A percentile compares a stretch with the other conserved stretches of the same genome.
Evolutionary conservation across 306 rosid species (phyloP).

Genomic region (Pyrus bretschneideri): DNA sequence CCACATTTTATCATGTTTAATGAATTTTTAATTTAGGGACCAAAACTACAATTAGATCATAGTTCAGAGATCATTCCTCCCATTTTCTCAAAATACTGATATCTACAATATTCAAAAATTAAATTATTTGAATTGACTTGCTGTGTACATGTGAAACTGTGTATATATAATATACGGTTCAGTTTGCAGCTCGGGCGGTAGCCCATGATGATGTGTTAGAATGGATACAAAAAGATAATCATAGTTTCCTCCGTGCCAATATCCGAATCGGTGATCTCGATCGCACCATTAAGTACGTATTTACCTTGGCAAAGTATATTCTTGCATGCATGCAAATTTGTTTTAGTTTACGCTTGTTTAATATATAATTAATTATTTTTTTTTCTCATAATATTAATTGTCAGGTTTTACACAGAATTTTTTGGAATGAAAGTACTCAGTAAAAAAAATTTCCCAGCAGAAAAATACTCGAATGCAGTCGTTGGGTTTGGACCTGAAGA

Average conservation of each 20-base stretch:
- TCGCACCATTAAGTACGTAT: conserved; percentile 52
- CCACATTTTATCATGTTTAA: too few relatives aligned
- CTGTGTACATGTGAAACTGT: too few relatives aligned
- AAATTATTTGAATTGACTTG: not conserved
- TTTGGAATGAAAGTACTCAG: conserved; percentile 59
- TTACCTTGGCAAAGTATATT: not conserved
- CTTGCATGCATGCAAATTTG: not conserved
- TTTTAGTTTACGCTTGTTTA: not conserved
- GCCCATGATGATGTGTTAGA: conserved; percentile 26
- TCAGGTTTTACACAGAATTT: conserved; percentile 52
- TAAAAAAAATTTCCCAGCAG: conserved; percentile 48
- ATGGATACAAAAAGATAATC: conserved; percentile 55
- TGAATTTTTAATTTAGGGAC: too few relatives aligned
- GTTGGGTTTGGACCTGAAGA: conserved; percentile 59
- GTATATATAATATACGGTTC: too few relatives aligned
- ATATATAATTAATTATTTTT: not conserved
- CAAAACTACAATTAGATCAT: too few relatives aligned
- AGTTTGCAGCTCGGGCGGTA: not conserved
- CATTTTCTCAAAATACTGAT: not conserved
- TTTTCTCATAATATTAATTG: not conserved
- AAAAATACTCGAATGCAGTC: conserved; percentile 53
- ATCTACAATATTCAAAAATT: not conserved
- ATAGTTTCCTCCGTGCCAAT: conserved; percentile 52
- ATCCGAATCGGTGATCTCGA: conserved; percentile 69
- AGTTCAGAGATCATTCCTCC: too few relatives aligned